A percentile compares a stretch with the other conserved stretches of the same genome.
Evolutionary conservation across 2,329 filamentous ascomycete genomes (phyloP).

Genomic region (Clonostachys sp.): DNA sequence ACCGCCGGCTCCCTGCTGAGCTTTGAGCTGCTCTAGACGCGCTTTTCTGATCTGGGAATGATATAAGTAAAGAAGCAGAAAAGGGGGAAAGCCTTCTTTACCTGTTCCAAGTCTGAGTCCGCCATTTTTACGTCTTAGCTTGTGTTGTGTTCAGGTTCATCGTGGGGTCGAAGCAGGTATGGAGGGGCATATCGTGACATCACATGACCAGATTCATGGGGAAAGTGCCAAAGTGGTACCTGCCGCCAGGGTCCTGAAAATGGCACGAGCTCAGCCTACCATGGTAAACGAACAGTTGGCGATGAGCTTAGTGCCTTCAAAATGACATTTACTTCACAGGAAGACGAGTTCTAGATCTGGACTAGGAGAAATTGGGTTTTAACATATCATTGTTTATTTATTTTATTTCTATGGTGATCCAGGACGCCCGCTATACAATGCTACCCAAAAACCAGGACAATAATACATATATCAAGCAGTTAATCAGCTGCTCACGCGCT

Average conservation of each 20-base stretch:
- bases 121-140: constrained; percentile 23
- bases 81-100: constrained; percentile 5
- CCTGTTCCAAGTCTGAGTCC: constrained; percentile 37
- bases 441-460: background rate
- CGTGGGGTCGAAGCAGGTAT: constrained; percentile 1
- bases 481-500: too few species aligned
- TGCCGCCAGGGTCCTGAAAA: too few species aligned
- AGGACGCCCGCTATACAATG: background rate
- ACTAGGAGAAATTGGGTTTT: too few species aligned
- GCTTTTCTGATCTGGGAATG: constrained; percentile 76
- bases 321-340: too few species aligned
- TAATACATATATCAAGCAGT: background rate
- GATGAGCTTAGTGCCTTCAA: too few species aligned
- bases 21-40: constrained; percentile 88
- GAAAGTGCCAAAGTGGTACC: too few species aligned
- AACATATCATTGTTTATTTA: too few species aligned
- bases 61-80: background rate
- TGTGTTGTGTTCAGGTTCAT: constrained; percentile 8
- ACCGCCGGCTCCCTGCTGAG: constrained; percentile 52
- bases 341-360: too few species aligned
- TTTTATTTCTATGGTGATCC: too few species aligned
- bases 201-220: constrained; percentile 6
- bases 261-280: too few species aligned
- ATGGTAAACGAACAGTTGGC: too few species aligned
- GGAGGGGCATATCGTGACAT: background rate